Evolutionary conservation across 2,329 filamentous ascomycete genomes (phyloP), one percentile per base, ranked within the genome.

Genomic region (Leptographium wingfieldii): DNA sequence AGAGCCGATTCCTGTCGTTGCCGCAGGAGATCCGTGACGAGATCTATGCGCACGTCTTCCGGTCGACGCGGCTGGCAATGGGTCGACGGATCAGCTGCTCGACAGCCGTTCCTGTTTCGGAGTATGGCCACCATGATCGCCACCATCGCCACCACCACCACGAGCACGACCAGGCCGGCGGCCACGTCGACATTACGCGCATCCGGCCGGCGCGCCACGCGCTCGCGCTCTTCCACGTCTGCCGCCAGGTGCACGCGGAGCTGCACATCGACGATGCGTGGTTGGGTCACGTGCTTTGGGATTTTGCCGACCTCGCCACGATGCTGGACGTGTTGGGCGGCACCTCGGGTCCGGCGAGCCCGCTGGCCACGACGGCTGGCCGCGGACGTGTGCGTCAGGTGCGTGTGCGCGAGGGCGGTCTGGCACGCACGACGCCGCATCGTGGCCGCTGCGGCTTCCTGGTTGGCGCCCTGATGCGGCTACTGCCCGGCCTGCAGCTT

Each of bases 241-340:
- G 64, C 27, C 63, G 63, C 35, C 64, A 66, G 53, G 58, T 63
- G 25, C 60, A 60, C 6, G 43, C n/a, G n/a, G 64, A 66, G 60
- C 61, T 66, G 33, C 56, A 57, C 27, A 31, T 33, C 31, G 61
- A 65, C 60, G 60, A 64, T 12, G 60, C 63, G 5, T 66, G 64
- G 64, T 56, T 66, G 12, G 51, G 64, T 51, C 64, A 65, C 51
- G 60, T 66, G n/a, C 60, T 66, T 29, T 66, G 65, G 58, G 60
- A 63, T 43, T 66, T 66, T 57, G 64, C 65, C 29, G 64, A 66
- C 27, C 51, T 57, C 0, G 63, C 63, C 22, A 66, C 64, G 1
- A 63, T 66, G 63, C 43, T 65, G 14, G 64, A 66, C 51, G 61
- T 64, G n/a, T 46, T 66, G 29, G 62, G 61, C 40, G 61, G 62